phyloP scores from a whole-genome alignment of 2,329 filamentous ascomycete species.

The Claviceps citrina region DNA sequence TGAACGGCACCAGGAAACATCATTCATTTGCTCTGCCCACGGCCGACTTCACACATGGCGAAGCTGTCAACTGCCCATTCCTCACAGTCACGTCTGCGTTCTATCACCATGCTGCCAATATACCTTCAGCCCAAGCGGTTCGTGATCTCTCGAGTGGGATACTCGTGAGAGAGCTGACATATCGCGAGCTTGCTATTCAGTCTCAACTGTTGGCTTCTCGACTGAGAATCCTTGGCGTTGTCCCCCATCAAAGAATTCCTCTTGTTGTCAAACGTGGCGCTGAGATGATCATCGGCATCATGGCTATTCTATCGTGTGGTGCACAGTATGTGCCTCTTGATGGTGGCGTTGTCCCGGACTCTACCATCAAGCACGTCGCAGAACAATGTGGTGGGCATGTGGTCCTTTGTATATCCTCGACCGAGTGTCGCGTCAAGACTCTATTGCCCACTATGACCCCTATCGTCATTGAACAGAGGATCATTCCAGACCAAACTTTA shows the following conservation, averaged over 20 bases:
- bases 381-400: conserved; percentile 28
- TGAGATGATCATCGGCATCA: conserved; percentile 42
- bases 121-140: conserved; percentile 24
- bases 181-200: conserved; percentile 26
- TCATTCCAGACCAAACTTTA: background rate
- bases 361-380: conserved; percentile 33
- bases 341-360: conserved; percentile 34
- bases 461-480: conserved; percentile 16
- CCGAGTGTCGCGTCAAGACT: conserved; percentile 18
- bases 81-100: conserved; percentile 24
- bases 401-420: conserved; percentile 31
- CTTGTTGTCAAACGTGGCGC: conserved; percentile 39
- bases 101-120: conserved; percentile 21
- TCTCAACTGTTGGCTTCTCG: conserved; percentile 27
- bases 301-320: conserved; percentile 39
- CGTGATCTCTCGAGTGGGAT: conserved; percentile 18
- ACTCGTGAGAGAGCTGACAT: conserved; percentile 23
- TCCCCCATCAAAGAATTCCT: conserved; percentile 32
- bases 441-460: conserved; percentile 12
- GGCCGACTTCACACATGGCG: conserved; percentile 6
- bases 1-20: conserved; percentile 6
- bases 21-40: conserved; percentile 4
- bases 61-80: conserved; percentile 17
- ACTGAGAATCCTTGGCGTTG: conserved; percentile 24
- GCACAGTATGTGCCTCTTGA: conserved; percentile 46